A percentile compares a stretch with the other conserved stretches of the same genome.
These are phyloP conservation scores for Cutaneotrichosporon arboriforme DNA, from an alignment of 1,284 basidiomycete species.

Conservation along the genomic window DNA sequence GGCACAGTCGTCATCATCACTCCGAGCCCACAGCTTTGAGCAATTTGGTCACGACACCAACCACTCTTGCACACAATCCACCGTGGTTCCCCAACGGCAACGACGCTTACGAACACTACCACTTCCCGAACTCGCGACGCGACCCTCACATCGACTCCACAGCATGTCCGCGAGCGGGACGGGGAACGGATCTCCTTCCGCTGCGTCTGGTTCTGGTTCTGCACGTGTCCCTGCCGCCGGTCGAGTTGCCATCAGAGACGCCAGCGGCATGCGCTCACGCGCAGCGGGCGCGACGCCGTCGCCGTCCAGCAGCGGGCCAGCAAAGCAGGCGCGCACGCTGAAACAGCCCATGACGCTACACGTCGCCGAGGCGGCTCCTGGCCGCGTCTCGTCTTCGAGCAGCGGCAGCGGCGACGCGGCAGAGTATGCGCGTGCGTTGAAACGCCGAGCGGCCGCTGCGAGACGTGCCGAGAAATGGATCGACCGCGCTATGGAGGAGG, in stretches of 20 bases:
- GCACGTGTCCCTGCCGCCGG: too few relatives aligned
- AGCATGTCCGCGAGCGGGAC: too few relatives aligned
- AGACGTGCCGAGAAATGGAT: conserved; percentile 17
- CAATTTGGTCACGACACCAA: too few relatives aligned
- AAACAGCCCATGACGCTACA: conserved; percentile 13
- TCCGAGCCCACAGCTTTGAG: too few relatives aligned
- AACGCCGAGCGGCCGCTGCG: conserved; percentile 3
- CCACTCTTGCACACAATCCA: too few relatives aligned
- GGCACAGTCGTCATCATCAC: too few relatives aligned
- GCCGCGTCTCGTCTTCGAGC: neutral
- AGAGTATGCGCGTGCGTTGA: conserved; percentile 5
- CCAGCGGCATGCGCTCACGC: neutral
- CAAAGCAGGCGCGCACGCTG: conserved; percentile 1
- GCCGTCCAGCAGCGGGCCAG: neutral
- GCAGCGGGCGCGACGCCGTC: neutral
- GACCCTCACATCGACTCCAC: too few relatives aligned
- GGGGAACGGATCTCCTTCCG: too few relatives aligned
- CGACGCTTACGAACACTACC: too few relatives aligned
- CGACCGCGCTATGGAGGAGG: conserved; percentile 19
- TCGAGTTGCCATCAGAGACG: neutral
- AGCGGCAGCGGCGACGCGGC: conserved; percentile 6
- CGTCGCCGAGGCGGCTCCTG: conserved; percentile 5
- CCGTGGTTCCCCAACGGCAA: too few relatives aligned
- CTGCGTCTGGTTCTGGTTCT: too few relatives aligned
- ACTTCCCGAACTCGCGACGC: too few relatives aligned